Evolutionary conservation across 495 filamentous ascomycete genomes (phyloP), one percentile per base, ranked within the genome.

Genomic region (Penicillium samsonianum): DNA sequence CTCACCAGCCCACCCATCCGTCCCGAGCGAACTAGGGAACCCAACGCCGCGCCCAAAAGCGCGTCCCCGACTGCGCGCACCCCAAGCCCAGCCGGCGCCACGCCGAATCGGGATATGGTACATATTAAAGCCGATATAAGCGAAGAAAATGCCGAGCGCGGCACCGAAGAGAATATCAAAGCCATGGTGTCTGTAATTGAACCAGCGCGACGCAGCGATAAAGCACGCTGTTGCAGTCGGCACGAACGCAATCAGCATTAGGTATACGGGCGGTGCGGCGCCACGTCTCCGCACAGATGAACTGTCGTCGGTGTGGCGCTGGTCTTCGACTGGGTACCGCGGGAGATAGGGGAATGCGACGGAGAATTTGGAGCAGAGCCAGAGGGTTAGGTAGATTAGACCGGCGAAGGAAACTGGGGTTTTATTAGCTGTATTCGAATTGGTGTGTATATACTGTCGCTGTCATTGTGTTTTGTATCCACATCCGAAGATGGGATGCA

Each of bases 71-170:
- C 69, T 73, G 40, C 79, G 69, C 0, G 78, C 73, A 23, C 71
- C 78, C 76, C 82, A 84, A 5, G 75, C 72, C 76, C 81, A 83
- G 7, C 81, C 82, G 10, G 73, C 79, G 11, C 86, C 87, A 25
- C 78, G 74, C 16, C 74, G 73, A 60, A 91, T 82, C 12, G 88
- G 86, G 9, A 90, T 73, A 61, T 90, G 86, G 55, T 88, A 90
- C 79, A 84, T 83, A 8, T 81, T 71, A 70, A 88, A 88, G 0
- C 75, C 77, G 28, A 87, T 68, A 57, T 73, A 84, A 7, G 84
- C 81, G 47, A 76, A 78, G 17, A 76, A 60, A 5, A 85, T 72
- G 0, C 87, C 87, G 53, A 89, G 71, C 5, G 80, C 47, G 1
- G 78, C 70, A 1, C 87, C 87, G 56, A 74, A 81, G 3, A 90